Percentiles rank a stretch among this genome's conserved stretches.
These are phyloP conservation scores for Candida palmyrensis DNA, from an alignment of 805 yeast genomes.

Conservation along the genomic window DNA sequence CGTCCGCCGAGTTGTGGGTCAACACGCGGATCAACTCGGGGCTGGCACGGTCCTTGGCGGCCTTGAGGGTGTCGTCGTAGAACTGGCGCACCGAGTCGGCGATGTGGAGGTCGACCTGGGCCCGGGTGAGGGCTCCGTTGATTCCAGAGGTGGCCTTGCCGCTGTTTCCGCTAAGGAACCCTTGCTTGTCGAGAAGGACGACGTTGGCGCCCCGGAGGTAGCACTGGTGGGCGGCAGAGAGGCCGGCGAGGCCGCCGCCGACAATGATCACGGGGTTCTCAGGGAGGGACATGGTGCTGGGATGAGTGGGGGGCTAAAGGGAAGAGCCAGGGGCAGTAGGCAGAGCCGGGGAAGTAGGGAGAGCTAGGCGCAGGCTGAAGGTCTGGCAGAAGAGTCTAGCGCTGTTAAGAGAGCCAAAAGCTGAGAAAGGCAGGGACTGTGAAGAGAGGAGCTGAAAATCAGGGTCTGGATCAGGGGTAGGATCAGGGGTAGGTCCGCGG, in stretches of 20 bases:
- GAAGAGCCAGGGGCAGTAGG: too few relatives aligned
- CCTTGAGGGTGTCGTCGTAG: constrained; percentile 59
- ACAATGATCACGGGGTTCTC: constrained; percentile 45
- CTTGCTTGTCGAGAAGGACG: constrained; percentile 52
- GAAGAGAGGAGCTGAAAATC: too few relatives aligned
- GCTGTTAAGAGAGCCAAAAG: too few relatives aligned
- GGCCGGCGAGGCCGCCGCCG: constrained; percentile 64
- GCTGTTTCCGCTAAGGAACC: constrained; percentile 59
- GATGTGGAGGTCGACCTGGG: constrained; percentile 47
- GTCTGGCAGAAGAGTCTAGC: too few relatives aligned
- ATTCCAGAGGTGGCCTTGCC: constrained; percentile 67
- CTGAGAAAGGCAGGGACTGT: too few relatives aligned
- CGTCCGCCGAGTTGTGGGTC: constrained; percentile 57
- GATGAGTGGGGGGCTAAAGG: too few relatives aligned
- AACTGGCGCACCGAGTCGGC: constrained; percentile 57
- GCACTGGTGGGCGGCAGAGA: constrained; percentile 57
- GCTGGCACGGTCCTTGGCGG: constrained; percentile 60
- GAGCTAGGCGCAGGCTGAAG: too few relatives aligned
- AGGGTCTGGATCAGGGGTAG: too few relatives aligned
- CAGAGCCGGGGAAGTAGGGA: too few relatives aligned
- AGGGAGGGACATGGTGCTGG: constrained; percentile 17
- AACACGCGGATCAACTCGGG: constrained; percentile 54
- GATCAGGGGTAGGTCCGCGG: too few relatives aligned
- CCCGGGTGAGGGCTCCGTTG: constrained; percentile 65
- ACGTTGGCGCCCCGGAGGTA: constrained; percentile 50